Base-by-base conservation (phyloP, 1,139 yeast genomes). In the Spathaspora sp. region DNA sequence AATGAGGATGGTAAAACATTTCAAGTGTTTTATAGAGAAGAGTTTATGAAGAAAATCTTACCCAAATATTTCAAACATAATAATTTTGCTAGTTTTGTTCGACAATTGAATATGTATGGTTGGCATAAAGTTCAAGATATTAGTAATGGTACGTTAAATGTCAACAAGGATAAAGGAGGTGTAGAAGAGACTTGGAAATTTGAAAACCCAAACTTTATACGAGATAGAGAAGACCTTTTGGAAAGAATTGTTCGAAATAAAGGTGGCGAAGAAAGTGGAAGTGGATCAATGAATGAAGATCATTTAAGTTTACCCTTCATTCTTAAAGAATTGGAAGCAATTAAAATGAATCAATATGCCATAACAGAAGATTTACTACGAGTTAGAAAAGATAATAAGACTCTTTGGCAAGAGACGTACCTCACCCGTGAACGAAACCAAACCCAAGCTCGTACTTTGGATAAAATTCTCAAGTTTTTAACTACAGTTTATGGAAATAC, bases 41-140 rank as follows among this genome's bases (percentile, higher is more conserved):
- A 81, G 49, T 91, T 93, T 60, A 95, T 91, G 77, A 88, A 85
- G 57, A 71, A 76, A 44, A 86, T 93, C 26, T 72, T 93, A 49
- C 98, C 98, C 13, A 81, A 84, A 49, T 95, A 90, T 66, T 93
- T 93, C 71, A 91, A 91, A 59, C 98, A 93, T 67, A 82, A 90
- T 48, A 93, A 93, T 68, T 91, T 89, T 68, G 95, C 98, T 37
- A 83, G 93, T 55, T 93, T 93, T 71, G 98, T 91, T 7, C 80
- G 98, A 50, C 99, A 93, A 63, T 76, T 93, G 60, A 93, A 93
- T 67, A 93, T 93, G 96, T 93, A 93, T 61, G 99, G 98, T 34
- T 93, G 96, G 90, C 98, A 93, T 68, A 93, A 93, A 67, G 93
- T 93, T 7, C 95, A 82, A 63, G 96, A 86, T 64, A 80, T 84